phyloP scores from a whole-genome alignment of 768 basidiomycete genomes.

The Suillus bovinus region DNA sequence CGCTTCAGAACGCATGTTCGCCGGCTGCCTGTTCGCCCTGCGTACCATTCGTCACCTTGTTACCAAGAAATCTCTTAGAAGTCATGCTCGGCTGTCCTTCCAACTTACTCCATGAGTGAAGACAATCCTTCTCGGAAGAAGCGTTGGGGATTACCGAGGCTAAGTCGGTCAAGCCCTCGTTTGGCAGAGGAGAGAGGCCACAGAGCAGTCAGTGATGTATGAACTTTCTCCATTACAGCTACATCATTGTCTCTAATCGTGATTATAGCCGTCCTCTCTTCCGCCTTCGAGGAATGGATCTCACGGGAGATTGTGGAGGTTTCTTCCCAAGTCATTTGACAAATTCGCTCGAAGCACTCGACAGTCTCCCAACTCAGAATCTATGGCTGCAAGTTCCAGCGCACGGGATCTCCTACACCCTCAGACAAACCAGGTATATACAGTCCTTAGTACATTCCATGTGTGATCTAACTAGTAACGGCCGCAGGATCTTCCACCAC shows the following conservation, averaged over 20 bases:
- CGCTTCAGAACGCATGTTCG: neutral
- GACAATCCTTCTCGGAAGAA: too few species aligned
- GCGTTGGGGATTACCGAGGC: neutral
- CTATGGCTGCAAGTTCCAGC: neutral
- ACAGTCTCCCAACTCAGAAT: neutral
- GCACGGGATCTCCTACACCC: neutral
- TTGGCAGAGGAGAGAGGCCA: neutral
- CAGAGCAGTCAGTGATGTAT: neutral
- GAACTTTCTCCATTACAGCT: neutral
- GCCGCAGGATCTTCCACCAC: neutral
- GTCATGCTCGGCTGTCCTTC: too few species aligned
- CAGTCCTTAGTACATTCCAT: neutral
- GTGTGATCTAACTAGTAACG: neutral
- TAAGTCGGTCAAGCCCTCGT: neutral
- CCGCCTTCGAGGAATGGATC: neutral
- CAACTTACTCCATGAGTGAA: too few species aligned
- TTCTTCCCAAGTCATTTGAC: neutral
- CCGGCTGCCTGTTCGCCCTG: neutral
- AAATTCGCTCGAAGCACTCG: neutral
- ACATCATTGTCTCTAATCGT: neutral
- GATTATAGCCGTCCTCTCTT: neutral
- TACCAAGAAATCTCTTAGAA: too few species aligned
- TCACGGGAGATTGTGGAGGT: neutral
- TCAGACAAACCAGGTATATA: neutral
- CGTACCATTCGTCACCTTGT: too few species aligned